Base-by-base conservation (phyloP, 371 early-diverging fungal genomes). In the Mortierella sp. region DNA sequence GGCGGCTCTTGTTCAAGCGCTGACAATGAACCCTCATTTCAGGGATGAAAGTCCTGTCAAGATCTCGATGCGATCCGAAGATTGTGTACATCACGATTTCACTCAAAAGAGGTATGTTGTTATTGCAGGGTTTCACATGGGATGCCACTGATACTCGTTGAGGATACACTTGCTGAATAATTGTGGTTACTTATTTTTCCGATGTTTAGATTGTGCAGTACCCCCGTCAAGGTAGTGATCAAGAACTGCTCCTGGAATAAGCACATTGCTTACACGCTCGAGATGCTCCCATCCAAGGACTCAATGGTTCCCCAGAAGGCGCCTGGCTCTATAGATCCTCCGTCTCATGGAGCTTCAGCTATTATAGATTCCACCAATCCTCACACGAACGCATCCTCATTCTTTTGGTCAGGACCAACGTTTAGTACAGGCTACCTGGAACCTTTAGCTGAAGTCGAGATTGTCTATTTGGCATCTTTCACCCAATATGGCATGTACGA, bases 21-120 rank as follows among this genome's bases (percentile, higher is more conserved):
- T 94, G 58, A 84, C 92, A 32, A 87, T 89, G 64, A 86, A 87
- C 35, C 83, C 85, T 28, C 80, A 84, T 9, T 72, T 88, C 31
- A 89, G 89, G 62, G 94, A 93, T 64, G 89, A 89, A 42, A 90
- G 91, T 67, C 93, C 94, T 2, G 82, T 93, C 53, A 86, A 93
- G 49, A 74, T 93, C 10, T 77, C 88, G 53, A 82, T 91, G 15
- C 68, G 76, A 37, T 78, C 84, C 0, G 66, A 76, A 7, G 88
- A 89, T 66, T 58, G 66, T 31, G 51, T 80, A 28, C 45, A 68
- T 13, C 91, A 90, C 67, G 81, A 89, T 66, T 91, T 91, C 75
- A 66, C 54, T 0, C 69, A 80, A 45, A 69, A 82, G 68, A 83
- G 87, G 91, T 90, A 85, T 75, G 72, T 10, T 43, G 43, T 43